phyloP scores from a whole-genome alignment of 2,329 filamentous ascomycete genomes.

The Fusarium miscanthi region DNA sequence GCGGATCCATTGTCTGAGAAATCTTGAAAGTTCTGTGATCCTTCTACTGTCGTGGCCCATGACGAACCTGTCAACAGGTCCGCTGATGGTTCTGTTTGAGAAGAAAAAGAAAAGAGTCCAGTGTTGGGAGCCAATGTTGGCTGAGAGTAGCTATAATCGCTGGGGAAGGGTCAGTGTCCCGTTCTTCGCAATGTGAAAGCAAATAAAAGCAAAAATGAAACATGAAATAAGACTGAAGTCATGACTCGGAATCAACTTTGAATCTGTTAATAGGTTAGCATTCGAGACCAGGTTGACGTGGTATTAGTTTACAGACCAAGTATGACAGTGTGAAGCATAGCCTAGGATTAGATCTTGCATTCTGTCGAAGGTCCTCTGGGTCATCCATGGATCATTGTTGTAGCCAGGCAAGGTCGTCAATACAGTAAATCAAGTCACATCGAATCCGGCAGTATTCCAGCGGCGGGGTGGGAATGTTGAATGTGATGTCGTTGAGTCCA shows the following conservation, averaged over 20 bases:
- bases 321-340: constrained; percentile 21
- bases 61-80: constrained; percentile 66
- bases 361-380: constrained; percentile 30
- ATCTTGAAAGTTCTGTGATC: constrained; percentile 69
- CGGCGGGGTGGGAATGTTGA: neutral
- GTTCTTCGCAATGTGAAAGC: constrained; percentile 57
- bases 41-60: constrained; percentile 68
- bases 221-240: constrained; percentile 34
- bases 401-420: constrained; percentile 13
- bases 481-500: neutral
- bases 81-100: constrained; percentile 68
- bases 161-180: constrained; percentile 67
- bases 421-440: constrained; percentile 26
- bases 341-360: constrained; percentile 30
- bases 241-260: constrained; percentile 67
- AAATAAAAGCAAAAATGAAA: constrained; percentile 47
- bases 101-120: constrained; percentile 68
- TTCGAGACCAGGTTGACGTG: constrained; percentile 17
- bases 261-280: constrained; percentile 55
- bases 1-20: constrained; percentile 63
- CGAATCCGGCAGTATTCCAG: constrained; percentile 25
- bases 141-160: constrained; percentile 68
- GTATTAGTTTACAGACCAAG: constrained; percentile 45
- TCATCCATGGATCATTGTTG: constrained; percentile 8
- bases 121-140: constrained; percentile 61